phyloP scores from a whole-genome alignment of 768 basidiomycete genomes.

The Pulveroboletus sp. region DNA sequence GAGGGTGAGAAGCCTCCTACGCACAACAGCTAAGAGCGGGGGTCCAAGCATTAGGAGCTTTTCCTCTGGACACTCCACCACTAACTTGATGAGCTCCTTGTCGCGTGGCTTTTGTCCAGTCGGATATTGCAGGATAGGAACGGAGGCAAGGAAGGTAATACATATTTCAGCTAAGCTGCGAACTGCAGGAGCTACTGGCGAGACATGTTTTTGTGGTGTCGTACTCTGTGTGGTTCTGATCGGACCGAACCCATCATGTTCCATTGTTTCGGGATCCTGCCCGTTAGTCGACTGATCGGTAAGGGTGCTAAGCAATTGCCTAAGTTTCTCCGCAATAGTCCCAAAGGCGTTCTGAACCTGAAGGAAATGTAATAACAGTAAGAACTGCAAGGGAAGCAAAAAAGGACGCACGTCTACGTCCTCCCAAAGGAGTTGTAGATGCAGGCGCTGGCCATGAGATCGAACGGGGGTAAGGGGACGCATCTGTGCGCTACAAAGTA shows the following conservation, averaged over 20 bases:
- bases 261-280: slow-evolving; percentile 32
- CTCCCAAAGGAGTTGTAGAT: slow-evolving; percentile 63
- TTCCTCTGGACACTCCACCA: slow-evolving; percentile 45
- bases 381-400: neutral
- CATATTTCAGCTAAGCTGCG: slow-evolving; percentile 46
- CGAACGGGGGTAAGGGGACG: slow-evolving; percentile 6
- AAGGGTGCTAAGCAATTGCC: slow-evolving; percentile 38
- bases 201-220: slow-evolving; percentile 26
- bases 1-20: slow-evolving; percentile 51
- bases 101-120: slow-evolving; percentile 59
- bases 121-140: slow-evolving; percentile 58
- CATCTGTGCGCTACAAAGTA: slow-evolving; percentile 36
- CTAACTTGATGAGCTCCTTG: slow-evolving; percentile 50
- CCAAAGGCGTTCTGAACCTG: slow-evolving; percentile 53
- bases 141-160: slow-evolving; percentile 54
- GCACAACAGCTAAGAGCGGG: slow-evolving; percentile 51
- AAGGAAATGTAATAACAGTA: neutral
- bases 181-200: slow-evolving; percentile 24
- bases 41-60: slow-evolving; percentile 58
- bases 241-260: slow-evolving; percentile 55
- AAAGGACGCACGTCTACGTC: slow-evolving; percentile 54
- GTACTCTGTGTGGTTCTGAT: slow-evolving; percentile 39
- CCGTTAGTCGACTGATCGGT: slow-evolving; percentile 17
- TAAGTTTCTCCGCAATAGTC: slow-evolving; percentile 31
- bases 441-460: slow-evolving; percentile 25